Evolutionary conservation across 1,284 basidiomycete genomes (phyloP).

Genomic region (Irpex sp.): DNA sequence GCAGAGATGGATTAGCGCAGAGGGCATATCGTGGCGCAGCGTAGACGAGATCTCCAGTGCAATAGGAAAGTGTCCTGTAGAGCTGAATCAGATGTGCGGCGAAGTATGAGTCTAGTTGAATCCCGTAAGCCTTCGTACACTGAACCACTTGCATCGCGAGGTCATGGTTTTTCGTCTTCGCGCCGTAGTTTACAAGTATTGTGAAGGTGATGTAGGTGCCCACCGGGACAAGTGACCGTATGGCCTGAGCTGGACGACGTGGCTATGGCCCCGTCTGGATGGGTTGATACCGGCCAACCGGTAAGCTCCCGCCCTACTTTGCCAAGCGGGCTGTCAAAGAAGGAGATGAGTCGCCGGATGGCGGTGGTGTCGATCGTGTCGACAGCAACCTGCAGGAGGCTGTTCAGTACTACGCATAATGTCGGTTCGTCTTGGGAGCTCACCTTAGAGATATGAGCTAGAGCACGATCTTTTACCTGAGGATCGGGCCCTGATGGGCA

Average conservation of each 20-base stretch:
- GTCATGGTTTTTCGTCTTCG: constrained; percentile 40
- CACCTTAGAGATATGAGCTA: constrained; percentile 42
- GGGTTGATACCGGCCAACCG: constrained; percentile 31
- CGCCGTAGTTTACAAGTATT: constrained; percentile 58
- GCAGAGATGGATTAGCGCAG: constrained; percentile 23
- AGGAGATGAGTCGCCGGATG: constrained; percentile 42
- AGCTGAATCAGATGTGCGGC: constrained; percentile 53
- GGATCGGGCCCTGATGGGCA: constrained; percentile 56
- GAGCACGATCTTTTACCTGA: constrained; percentile 47
- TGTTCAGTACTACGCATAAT: constrained; percentile 47
- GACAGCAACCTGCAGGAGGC: constrained; percentile 55
- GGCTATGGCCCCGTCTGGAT: constrained; percentile 25
- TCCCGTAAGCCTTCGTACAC: constrained; percentile 40
- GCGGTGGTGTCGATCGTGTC: constrained; percentile 49
- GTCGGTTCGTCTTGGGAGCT: constrained; percentile 37
- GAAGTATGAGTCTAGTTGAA: constrained; percentile 43
- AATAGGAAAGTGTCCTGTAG: constrained; percentile 36
- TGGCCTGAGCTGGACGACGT: constrained; percentile 4
- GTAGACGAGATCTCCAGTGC: constrained; percentile 49
- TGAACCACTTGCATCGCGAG: constrained; percentile 44
- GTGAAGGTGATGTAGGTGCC: constrained; percentile 50
- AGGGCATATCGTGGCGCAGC: constrained; percentile 33
- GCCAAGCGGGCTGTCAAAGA: constrained; percentile 37
- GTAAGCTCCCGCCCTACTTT: constrained; percentile 15
- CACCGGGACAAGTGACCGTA: neutral